Evolutionary conservation across 441 rosid genomes (phyloP).

Genomic region (Mallotus repandus): DNA sequence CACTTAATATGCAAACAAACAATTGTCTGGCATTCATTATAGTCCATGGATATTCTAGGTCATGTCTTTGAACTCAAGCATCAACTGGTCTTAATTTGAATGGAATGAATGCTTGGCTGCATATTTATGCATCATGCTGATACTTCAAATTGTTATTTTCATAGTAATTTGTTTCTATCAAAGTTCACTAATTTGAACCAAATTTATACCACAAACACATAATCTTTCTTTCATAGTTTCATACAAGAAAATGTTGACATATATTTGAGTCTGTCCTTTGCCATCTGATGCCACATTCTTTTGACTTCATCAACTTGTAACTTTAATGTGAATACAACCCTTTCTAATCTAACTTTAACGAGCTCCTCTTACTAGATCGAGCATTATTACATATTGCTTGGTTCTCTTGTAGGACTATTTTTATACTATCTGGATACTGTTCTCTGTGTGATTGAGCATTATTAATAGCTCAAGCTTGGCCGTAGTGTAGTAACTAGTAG

Average conservation of each 20-base stretch:
- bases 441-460: not conserved
- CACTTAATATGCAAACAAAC: not conserved
- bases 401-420: not conserved
- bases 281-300: not conserved
- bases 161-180: not conserved
- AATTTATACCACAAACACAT: not conserved
- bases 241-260: not conserved
- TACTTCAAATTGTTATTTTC: not conserved
- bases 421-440: not conserved
- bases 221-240: not conserved
- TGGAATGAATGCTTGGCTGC: not conserved
- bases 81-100: not conserved
- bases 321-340: not conserved
- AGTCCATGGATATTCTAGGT: not conserved
- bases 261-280: not conserved
- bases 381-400: not conserved
- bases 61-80: not conserved
- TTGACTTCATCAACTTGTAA: not conserved
- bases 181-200: not conserved
- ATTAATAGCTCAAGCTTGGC: not conserved
- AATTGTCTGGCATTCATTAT: no score
- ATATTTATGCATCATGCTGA: not conserved
- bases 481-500: not conserved
- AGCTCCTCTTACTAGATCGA: not conserved
- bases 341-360: not conserved